A percentile compares a stretch with the other conserved stretches of the same genome.
Conservation (phyloP, 2,329 filamentous ascomycete genomes). For the Penicillium griseofulvum region DNA sequence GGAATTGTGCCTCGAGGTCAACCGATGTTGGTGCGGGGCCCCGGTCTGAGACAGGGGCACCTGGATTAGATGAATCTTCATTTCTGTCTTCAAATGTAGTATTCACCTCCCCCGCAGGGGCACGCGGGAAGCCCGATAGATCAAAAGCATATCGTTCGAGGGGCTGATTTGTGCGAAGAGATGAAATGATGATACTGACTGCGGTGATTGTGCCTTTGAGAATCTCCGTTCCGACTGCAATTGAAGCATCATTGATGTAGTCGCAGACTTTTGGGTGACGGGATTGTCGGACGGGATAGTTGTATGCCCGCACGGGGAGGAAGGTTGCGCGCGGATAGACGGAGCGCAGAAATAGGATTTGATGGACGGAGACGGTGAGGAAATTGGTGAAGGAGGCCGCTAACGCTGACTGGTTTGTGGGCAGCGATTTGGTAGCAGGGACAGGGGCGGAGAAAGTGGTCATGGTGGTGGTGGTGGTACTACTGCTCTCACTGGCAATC, state of each 20-base stretch:
- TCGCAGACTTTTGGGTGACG: conserved; percentile 81
- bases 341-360: conserved; percentile 75
- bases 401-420: conserved; percentile 57
- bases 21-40: conserved; percentile 32
- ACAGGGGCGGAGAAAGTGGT: conserved; percentile 42
- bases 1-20: conserved; percentile 51
- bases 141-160: conserved; percentile 62
- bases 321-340: conserved; percentile 80
- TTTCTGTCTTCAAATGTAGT: conserved; percentile 49
- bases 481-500: conserved; percentile 44
- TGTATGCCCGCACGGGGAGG: conserved; percentile 75
- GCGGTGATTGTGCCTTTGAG: conserved; percentile 57
- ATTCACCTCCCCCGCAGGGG: conserved; percentile 49
- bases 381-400: conserved; percentile 73
- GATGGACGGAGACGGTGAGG: conserved; percentile 78
- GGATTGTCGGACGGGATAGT: conserved; percentile 78
- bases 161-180: conserved; percentile 49
- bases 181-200: conserved; percentile 58
- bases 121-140: conserved; percentile 54
- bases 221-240: conserved; percentile 69
- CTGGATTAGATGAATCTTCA: conserved; percentile 35
- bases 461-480: conserved; percentile 39
- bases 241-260: conserved; percentile 79
- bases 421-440: conserved; percentile 41
- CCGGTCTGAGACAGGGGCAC: conserved; percentile 26